phyloP scores from a whole-genome alignment of 805 yeast species.

The Candida xyloterini region DNA sequence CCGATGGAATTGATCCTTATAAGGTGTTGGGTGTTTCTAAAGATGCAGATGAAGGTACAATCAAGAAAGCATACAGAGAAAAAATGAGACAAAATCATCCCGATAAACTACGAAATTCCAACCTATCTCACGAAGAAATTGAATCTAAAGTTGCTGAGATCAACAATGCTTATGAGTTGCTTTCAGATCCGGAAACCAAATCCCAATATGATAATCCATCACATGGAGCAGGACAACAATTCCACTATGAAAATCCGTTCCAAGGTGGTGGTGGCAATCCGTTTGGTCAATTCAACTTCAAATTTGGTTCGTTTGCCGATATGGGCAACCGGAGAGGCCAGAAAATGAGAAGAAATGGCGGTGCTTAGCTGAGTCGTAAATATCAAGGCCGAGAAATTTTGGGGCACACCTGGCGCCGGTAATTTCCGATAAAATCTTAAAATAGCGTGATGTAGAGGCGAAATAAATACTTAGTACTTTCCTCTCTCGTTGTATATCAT shows the following conservation, averaged over 20 bases:
- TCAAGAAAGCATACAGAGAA: conserved; percentile 77
- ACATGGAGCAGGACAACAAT: conserved; percentile 17
- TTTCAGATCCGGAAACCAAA: conserved; percentile 63
- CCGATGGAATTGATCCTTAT: conserved; percentile 60
- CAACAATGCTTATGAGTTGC: conserved; percentile 87
- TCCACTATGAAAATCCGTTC: conserved; percentile 1
- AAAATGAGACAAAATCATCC: conserved; percentile 86
- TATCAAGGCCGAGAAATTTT: neutral
- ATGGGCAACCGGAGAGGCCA: conserved; percentile 2
- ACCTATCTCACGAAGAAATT: conserved; percentile 61
- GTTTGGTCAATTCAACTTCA: conserved; percentile 6
- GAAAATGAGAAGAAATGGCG: conserved; percentile 7
- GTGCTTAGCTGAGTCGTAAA: neutral
- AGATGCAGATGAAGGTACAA: conserved; percentile 66
- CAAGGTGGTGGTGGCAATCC: conserved; percentile 10
- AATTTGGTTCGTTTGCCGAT: conserved; percentile 10
- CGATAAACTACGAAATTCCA: conserved; percentile 73
- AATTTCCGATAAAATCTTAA: conserved; percentile 8
- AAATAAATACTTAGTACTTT: conserved; percentile 3
- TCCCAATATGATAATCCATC: conserved; percentile 56
- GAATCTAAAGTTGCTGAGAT: conserved; percentile 87
- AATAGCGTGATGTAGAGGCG: conserved; percentile 9
- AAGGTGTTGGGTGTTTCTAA: conserved; percentile 66
- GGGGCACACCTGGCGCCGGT: conserved; percentile 11
- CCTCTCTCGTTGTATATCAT: conserved; percentile 10